Base-by-base conservation (phyloP, 306 rosid genomes). In the Comarum palustre region DNA sequence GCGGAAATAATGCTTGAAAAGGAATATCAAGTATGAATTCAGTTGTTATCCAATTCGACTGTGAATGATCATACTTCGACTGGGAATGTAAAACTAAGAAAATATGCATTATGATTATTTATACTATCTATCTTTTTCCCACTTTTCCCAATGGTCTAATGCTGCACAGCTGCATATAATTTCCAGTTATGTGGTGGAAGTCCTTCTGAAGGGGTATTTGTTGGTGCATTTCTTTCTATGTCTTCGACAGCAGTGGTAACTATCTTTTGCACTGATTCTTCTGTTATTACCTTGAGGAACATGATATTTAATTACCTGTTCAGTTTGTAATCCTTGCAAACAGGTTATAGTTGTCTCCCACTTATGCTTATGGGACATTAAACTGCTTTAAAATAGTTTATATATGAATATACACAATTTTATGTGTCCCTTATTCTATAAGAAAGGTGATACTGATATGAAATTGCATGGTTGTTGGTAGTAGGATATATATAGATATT, bases 231-330 rank as follows among this genome's bases (percentile, higher is more conserved):
- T 70, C 84, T 88, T 51, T 94, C 99, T 70, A 88, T 94, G 99
- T 94, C 99, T 77, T 94, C 96, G 11, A 94, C 97, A 54, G 97
- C 99, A 50, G 97, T 91, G 99, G 97, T 94, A 84, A 85, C 45
- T 20, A 32, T 78, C 73, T 54, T 77, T 75, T 61, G 74, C 69
- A 16, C 68, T 67, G 63, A 75, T 76, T 76, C 54, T 41, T 66
- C 16, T 9, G 8, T 64, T 54, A 31, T 78, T 41, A 41, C 27
- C 17, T 6, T 36, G 67, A 42, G 64, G 14, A 58, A 11, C 42
- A 9, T 17, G 27, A 41, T 29, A 24, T 41, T 36, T 69, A 4
- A 34, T 51, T 51, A 69, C 50, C 38, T 31, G 24, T 68, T 12
- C 24, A 70, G 4, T 52, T 52, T 20, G 20, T 52, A 70, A 36